Evolutionary conservation across 192 early-diverging fungal species (phyloP), one percentile per base, ranked within the genome.

Genomic region (Linnemannia schmuckeri): DNA sequence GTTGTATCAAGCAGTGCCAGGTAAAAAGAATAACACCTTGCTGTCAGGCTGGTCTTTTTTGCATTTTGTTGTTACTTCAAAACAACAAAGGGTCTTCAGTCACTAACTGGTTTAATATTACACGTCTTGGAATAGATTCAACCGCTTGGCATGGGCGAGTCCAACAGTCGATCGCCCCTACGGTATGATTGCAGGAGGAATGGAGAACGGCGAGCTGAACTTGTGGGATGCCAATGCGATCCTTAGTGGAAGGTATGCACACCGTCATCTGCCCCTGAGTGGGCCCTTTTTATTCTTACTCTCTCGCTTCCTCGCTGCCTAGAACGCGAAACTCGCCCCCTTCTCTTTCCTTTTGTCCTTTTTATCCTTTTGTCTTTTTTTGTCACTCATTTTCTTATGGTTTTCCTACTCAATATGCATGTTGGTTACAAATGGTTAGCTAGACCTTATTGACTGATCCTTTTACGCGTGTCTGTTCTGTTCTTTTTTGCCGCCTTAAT

Each of bases 191-290:
- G 98, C 97, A 6, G 96, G 97, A 78, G 98, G 98, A 30, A 93
- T 98, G 92, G 98, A 98, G 88, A 98, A 95, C 89, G 97, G 98
- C 49, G 97, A 97, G 82, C 89, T 99, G 69, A 90, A 93, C 42
- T 81, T 99, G 38, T 99, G 97, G 97, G 93, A 98, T 88, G 93
- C 97, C 12, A 80, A 88, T 27, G 90, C 91, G 38, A 94, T 99
- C 70, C 82, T 97, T 17, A 92, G 91, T 66, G 93, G 92, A 76
- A 91, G 92, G 57, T 88, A 89, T 22, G 13, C 78, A 73, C 37
- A 42, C 33, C 30, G 61, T 66, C 61, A 66, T 66, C 61, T 66
- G 30, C 30, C 55, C 55, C 30, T 17, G 61, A 66, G 30, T 12
- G 33, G 30, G 10, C 30, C 61, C 30, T 3, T 15, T 12, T 30